Base-by-base conservation (phyloP, 805 yeast species). In the Jamesozyma lodderae region DNA sequence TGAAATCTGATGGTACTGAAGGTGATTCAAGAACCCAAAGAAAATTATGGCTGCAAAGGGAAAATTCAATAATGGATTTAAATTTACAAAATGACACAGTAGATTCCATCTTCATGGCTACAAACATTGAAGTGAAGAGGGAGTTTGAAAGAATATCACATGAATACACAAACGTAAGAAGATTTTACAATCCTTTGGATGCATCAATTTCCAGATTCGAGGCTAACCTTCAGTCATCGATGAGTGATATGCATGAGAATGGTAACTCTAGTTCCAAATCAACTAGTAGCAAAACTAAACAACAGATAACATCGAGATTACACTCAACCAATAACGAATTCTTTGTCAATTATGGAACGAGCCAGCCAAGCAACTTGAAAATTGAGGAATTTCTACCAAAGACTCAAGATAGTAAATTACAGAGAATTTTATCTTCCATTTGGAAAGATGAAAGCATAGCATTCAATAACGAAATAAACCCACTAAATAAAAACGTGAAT, bases 1-100 rank as follows among this genome's bases (percentile, higher is more conserved):
- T 71, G 38, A 62, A 61, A 43, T 37, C 64, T 3, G 65, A 62
- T 28, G 60, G 61, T 0, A 59, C 60, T 0, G 47, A 48, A 32
- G 64, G 63, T 21, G 83, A 78, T 43, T 77, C 84, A 1, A 68
- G 95, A 61, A 83, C 94, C 0, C 95, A 85, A 53, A 92, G 82
- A 53, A 72, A 79, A 44, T 68, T 86, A 36, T 84, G 94, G 94
- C 63, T 85, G 24, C 94, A 82, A 56, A 67, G 90, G 46, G 90
- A 82, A 47, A 79, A 75, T 49, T 76, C 84, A 2, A 63, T 81
- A 30, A 63, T 79, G 62, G 88, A 80, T 53, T 59, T 78, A 6
- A 53, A 48, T 28, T 40, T 57, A 8, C 37, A 64, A 50, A 37
- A 60, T 49, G 44, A 54, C 47, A 39, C 46, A 20, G 37, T 49